These are phyloP conservation scores for Scheffersomyces stambukii DNA, from an alignment of 1,139 yeast species.

Conservation along the genomic window DNA sequence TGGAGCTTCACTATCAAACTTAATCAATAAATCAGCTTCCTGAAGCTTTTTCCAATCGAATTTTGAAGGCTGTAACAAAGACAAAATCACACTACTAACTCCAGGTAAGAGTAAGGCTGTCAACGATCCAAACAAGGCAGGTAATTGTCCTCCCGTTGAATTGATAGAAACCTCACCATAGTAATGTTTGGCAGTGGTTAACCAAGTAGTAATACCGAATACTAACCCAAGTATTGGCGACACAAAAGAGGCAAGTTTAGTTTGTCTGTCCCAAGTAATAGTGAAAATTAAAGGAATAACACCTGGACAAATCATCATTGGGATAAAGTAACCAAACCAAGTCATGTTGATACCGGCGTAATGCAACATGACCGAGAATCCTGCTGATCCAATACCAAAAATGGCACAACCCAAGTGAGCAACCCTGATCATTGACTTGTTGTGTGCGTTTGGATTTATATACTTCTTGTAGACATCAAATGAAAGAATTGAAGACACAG, in stretches of 20 bases:
- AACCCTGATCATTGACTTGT: constrained; percentile 19
- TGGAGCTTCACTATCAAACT: constrained; percentile 6
- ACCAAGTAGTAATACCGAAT: constrained; percentile 19
- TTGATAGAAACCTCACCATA: constrained; percentile 18
- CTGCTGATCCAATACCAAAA: constrained; percentile 23
- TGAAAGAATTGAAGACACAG: constrained; percentile 22
- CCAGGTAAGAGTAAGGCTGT: constrained; percentile 26
- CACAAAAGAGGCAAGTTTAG: constrained; percentile 17
- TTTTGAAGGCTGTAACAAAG: constrained; percentile 18
- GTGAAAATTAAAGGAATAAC: constrained; percentile 26
- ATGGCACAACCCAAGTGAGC: constrained; percentile 20
- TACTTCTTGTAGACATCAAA: constrained; percentile 24
- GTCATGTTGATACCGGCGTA: constrained; percentile 24
- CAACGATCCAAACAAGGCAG: constrained; percentile 24
- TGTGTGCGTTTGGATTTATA: constrained; percentile 18
- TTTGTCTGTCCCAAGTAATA: constrained; percentile 25
- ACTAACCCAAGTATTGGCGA: constrained; percentile 19
- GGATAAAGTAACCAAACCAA: constrained; percentile 28
- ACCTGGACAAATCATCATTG: constrained; percentile 29
- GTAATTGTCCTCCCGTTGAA: constrained; percentile 22
- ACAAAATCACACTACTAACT: constrained; percentile 17
- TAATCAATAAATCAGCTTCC: constrained; percentile 15
- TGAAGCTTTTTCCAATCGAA: constrained; percentile 27
- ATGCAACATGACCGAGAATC: constrained; percentile 22
- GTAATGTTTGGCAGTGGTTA: constrained; percentile 16